Percentiles rank a stretch among this genome's conserved stretches.
phyloP scores from a whole-genome alignment of 78 protist genomes.

The Dictyostelium firmibasis region DNA sequence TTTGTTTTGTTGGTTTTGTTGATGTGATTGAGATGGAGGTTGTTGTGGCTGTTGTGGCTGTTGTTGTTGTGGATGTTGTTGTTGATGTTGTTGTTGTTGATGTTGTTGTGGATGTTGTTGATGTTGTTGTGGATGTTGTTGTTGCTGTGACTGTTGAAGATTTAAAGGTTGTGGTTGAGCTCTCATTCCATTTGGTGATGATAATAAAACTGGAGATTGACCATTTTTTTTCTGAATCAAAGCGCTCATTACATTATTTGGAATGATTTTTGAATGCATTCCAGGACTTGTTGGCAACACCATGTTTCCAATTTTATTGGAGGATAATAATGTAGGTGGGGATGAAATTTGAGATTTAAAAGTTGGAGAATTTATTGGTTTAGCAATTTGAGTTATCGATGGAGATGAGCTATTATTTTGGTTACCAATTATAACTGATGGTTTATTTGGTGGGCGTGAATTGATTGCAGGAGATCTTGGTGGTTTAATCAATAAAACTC shows the following conservation, averaged over 20 bases:
- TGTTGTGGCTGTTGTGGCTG: background rate
- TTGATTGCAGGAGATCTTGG: conserved; percentile 56
- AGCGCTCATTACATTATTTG: background rate
- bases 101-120: background rate
- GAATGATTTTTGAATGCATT: conserved; percentile 34
- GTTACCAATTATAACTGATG: conserved; percentile 18
- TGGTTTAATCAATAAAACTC: conserved; percentile 46
- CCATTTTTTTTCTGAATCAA: conserved; percentile 33
- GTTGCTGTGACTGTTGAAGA: background rate
- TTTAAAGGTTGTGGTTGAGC: background rate
- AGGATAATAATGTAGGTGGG: background rate
- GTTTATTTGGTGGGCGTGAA: conserved; percentile 5
- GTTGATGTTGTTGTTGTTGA: background rate
- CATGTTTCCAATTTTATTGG: background rate
- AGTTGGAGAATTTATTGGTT: background rate
- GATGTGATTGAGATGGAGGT: background rate
- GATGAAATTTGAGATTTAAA: conserved; percentile 10
- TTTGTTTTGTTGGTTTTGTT: background rate
- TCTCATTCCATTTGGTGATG: background rate
- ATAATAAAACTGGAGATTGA: background rate
- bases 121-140: background rate
- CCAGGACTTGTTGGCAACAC: conserved; percentile 31
- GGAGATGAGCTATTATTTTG: conserved; percentile 16
- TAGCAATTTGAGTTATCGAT: conserved; percentile 11
- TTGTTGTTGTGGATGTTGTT: background rate